Percentiles rank a stretch among this genome's conserved stretches.
phyloP scores from a whole-genome alignment of 2,329 filamentous ascomycete species.

The Aureobasidium uvarum region DNA sequence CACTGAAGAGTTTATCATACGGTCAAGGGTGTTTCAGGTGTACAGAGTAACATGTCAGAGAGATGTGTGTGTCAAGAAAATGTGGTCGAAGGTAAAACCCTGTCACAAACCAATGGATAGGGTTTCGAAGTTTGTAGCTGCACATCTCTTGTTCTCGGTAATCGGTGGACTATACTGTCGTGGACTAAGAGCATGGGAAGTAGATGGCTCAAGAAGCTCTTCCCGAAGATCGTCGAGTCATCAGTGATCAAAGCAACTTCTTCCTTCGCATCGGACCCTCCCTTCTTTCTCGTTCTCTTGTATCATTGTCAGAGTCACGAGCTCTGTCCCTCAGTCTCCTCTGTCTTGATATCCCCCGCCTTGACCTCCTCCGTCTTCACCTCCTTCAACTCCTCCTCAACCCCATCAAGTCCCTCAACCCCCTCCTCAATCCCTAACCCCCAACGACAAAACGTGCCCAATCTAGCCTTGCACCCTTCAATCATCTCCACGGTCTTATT shows the following conservation, averaged over 20 bases:
- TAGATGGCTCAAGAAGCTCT: no score
- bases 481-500: constrained; percentile 16
- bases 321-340: not conserved
- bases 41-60: no score
- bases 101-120: not conserved
- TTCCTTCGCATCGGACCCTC: no score
- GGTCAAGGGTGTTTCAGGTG: no score
- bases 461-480: not conserved
- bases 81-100: not conserved
- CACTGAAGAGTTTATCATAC: no score
- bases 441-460: constrained; percentile 1
- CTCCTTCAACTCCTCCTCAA: not conserved
- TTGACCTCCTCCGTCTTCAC: not conserved
- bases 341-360: no score
- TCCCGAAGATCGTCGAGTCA: no score
- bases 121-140: not conserved
- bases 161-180: no score
- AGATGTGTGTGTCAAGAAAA: not conserved
- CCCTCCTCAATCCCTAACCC: not conserved
- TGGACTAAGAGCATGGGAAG: no score
- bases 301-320: not conserved
- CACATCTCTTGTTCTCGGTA: not conserved
- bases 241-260: no score
- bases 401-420: constrained; percentile 11
- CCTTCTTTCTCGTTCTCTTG: no score